A percentile compares a stretch with the other conserved stretches of the same genome.
Evolutionary conservation across 306 rosid genomes (phyloP).

Genomic region (Vigna unguiculata): DNA sequence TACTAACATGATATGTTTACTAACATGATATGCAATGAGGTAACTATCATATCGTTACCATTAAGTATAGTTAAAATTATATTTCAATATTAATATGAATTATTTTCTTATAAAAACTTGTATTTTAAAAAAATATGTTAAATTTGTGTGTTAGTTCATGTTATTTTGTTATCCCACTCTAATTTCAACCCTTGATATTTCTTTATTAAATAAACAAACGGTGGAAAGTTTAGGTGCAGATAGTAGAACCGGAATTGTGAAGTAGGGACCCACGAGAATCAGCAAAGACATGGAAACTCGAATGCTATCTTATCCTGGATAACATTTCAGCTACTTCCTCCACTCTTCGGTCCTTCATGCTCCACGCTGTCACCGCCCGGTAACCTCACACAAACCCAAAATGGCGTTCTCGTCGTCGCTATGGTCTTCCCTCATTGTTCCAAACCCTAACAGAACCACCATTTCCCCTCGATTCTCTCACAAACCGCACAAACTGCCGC

Average conservation of each 20-base stretch:
- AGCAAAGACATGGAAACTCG: conserved; percentile 21
- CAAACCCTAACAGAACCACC: conserved; percentile 43
- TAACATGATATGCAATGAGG: no score
- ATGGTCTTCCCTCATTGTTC: conserved; percentile 46
- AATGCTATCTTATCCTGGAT: conserved; percentile 60
- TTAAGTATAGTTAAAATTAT: no score
- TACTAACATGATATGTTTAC: no score
- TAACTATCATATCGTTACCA: no score
- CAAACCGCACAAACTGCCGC: conserved; percentile 40
- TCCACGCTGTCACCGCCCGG: conserved; percentile 30
- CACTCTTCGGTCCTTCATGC: background rate
- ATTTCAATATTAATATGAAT: no score
- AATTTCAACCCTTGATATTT: no score
- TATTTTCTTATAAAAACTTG: no score
- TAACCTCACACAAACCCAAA: background rate
- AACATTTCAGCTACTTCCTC: conserved; percentile 18
- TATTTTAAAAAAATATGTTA: no score
- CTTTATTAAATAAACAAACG: no score
- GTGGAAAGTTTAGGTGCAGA: no score
- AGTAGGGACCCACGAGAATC: conserved; percentile 59
- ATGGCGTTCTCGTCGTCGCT: conserved; percentile 64
- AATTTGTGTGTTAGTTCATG: no score
- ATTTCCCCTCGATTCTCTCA: conserved; percentile 41
- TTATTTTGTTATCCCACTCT: no score
- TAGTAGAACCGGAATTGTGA: background rate